These are phyloP conservation scores for Parastagonospora avenae DNA, from an alignment of 2,329 filamentous ascomycete species.

Conservation along the genomic window DNA sequence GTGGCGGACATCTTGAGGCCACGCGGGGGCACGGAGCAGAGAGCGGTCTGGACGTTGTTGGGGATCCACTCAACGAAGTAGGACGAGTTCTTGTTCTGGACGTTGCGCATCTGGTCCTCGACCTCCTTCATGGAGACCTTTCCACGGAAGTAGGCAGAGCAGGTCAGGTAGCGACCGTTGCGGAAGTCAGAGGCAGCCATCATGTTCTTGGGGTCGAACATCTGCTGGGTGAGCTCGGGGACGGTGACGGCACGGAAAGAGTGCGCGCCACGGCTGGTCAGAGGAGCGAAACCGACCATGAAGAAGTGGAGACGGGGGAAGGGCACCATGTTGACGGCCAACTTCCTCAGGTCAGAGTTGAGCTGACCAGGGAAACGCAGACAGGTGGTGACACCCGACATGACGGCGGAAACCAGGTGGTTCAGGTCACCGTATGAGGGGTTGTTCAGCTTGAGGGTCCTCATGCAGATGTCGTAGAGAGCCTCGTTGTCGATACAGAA, in stretches of 20 bases:
- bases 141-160: constrained; percentile 99
- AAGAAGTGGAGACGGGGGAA: constrained; percentile 99
- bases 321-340: constrained; percentile 99
- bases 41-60: constrained; percentile 99
- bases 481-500: constrained; percentile 99
- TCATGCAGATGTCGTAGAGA: constrained; percentile 99
- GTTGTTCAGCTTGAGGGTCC: constrained; percentile 97
- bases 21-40: constrained; percentile 97
- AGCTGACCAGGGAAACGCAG: constrained; percentile 99
- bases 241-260: constrained; percentile 98
- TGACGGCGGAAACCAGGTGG: constrained; percentile 98
- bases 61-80: constrained; percentile 99
- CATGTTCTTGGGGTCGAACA: constrained; percentile 99
- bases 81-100: constrained; percentile 99
- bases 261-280: constrained; percentile 89
- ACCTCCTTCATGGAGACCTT: constrained; percentile 99
- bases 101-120: constrained; percentile 99
- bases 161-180: constrained; percentile 98
- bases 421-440: constrained; percentile 99
- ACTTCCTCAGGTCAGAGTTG: constrained; percentile 99
- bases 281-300: constrained; percentile 99
- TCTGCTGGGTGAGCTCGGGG: constrained; percentile 98
- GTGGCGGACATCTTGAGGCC: constrained; percentile 99
- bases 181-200: constrained; percentile 99
- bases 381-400: constrained; percentile 98